phyloP scores from a whole-genome alignment of 2,329 filamentous ascomycete genomes.

The Lecanicillium sp. region DNA sequence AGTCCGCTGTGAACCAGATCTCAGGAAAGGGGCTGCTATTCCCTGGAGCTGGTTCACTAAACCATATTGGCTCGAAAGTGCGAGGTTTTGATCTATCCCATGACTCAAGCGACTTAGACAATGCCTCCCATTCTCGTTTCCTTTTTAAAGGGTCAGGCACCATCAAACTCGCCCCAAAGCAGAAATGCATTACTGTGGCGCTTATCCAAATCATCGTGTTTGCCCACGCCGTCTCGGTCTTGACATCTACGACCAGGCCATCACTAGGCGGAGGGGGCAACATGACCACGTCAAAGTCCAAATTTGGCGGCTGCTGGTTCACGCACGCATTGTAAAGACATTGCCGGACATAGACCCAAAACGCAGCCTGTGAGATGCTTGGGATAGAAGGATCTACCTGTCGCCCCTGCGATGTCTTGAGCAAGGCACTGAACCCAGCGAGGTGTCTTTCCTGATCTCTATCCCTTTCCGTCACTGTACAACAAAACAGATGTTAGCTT shows the following conservation, averaged over 20 bases:
- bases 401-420: slow-evolving; percentile 12
- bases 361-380: slow-evolving; percentile 12
- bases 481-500: too few relatives aligned
- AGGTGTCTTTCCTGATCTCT: slow-evolving; percentile 12
- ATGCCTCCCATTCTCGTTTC: slow-evolving; percentile 6
- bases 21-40: slow-evolving; percentile 6
- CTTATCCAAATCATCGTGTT: slow-evolving; percentile 14
- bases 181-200: slow-evolving; percentile 12
- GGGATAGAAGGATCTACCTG: slow-evolving; percentile 11
- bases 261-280: slow-evolving; percentile 3
- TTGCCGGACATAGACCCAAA: slow-evolving; percentile 14
- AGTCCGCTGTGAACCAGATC: slow-evolving; percentile 8
- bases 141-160: slow-evolving; percentile 2
- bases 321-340: slow-evolving; percentile 14
- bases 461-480: slow-evolving; percentile 4
- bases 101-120: slow-evolving; percentile 5
- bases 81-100: slow-evolving; percentile 5
- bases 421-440: slow-evolving; percentile 11
- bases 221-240: slow-evolving; percentile 13
- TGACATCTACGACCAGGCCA: slow-evolving; percentile 2
- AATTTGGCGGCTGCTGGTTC: slow-evolving; percentile 12
- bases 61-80: slow-evolving; percentile 8
- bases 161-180: slow-evolving; percentile 8
- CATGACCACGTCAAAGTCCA: slow-evolving; percentile 7
- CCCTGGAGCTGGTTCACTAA: neutral